These are phyloP conservation scores for Microsporum canis DNA, from an alignment of 2,329 filamentous ascomycete species.

Conservation along the genomic window DNA sequence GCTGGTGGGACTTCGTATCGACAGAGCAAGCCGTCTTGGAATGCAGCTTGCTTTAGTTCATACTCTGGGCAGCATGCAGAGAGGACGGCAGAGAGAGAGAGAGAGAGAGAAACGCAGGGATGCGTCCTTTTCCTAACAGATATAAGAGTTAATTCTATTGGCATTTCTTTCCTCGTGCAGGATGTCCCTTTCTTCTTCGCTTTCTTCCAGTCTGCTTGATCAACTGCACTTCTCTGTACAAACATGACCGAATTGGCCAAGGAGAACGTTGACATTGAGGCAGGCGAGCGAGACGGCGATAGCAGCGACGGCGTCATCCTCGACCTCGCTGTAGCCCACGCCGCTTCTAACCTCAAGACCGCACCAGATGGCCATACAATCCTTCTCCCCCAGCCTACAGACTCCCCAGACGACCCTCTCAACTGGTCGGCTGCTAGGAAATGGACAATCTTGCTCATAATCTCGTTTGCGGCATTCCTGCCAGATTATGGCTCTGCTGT, in stretches of 20 bases:
- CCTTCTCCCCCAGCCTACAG: constrained; percentile 29
- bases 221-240: not conserved
- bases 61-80: no score
- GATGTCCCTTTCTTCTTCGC: not conserved
- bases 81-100: no score
- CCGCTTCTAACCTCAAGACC: constrained; percentile 22
- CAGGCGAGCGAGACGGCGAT: not conserved
- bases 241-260: not conserved
- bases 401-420: constrained; percentile 28
- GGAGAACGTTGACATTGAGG: not conserved
- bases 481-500: constrained; percentile 35
- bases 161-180: no score
- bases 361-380: constrained; percentile 26
- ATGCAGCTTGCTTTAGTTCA: no score
- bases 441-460: constrained; percentile 28
- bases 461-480: constrained; percentile 29
- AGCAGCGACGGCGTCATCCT: constrained; percentile 24
- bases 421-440: constrained; percentile 29
- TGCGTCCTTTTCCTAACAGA: no score
- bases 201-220: not conserved
- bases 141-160: no score
- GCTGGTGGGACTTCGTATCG: no score
- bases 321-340: constrained; percentile 11
- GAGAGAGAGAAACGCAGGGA: no score
- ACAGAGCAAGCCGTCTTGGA: no score